These are phyloP conservation scores for Aspergillus terreus DNA, from an alignment of 2,329 filamentous ascomycete species.

Conservation along the genomic window DNA sequence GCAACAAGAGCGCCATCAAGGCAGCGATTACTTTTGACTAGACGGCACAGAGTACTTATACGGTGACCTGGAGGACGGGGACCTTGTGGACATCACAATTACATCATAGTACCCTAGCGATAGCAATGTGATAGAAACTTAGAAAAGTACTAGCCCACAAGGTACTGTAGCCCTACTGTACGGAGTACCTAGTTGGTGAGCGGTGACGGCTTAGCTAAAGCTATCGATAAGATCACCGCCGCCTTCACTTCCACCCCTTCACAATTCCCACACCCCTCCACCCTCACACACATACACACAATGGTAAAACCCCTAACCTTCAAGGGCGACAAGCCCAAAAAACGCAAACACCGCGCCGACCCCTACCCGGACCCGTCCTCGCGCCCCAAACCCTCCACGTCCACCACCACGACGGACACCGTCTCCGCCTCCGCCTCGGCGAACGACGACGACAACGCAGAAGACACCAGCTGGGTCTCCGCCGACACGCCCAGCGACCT, in stretches of 20 bases:
- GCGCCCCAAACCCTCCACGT: slow-evolving; percentile 20
- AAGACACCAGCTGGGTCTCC: slow-evolving; percentile 88
- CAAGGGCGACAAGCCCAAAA: slow-evolving; percentile 95
- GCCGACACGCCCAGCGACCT: slow-evolving; percentile 73
- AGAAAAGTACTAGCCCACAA: slow-evolving; percentile 1
- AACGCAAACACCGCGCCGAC: slow-evolving; percentile 71
- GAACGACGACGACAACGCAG: slow-evolving; percentile 30
- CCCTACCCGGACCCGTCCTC: slow-evolving; percentile 38
- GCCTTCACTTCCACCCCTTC: slow-evolving; percentile 1
- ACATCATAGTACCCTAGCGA: slow-evolving; percentile 1
- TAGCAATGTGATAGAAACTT: too few species aligned
- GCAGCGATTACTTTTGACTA: slow-evolving; percentile 68
- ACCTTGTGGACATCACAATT: slow-evolving; percentile 12
- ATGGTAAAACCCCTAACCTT: slow-evolving; percentile 80
- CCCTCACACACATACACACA: background rate
- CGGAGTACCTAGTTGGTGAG: too few species aligned
- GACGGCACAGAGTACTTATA: slow-evolving; percentile 4
- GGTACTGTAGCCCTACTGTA: background rate
- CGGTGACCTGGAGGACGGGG: slow-evolving; percentile 6
- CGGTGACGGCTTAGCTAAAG: background rate
- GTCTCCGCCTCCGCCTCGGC: slow-evolving; percentile 5
- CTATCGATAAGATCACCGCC: background rate
- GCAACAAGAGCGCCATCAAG: slow-evolving; percentile 70
- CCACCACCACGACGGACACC: slow-evolving; percentile 2
- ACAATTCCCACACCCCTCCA: slow-evolving; percentile 2